Evolutionary conservation across 768 basidiomycete genomes (phyloP).

Genomic region (Terana coerulea): DNA sequence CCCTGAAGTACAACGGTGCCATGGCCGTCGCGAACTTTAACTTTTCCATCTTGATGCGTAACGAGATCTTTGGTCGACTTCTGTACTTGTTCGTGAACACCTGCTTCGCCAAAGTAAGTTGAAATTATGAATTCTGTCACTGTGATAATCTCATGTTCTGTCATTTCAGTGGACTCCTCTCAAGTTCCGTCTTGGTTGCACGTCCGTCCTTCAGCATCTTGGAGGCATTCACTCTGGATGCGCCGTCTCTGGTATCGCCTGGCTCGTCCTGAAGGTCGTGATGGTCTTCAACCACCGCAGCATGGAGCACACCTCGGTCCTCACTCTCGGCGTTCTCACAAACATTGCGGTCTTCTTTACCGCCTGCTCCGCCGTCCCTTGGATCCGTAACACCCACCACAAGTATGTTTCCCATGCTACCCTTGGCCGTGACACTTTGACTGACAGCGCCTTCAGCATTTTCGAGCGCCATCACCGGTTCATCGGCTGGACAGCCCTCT

Average conservation of each 20-base stretch:
- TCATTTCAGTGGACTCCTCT: slow-evolving; percentile 62
- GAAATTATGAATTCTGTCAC: slow-evolving; percentile 3
- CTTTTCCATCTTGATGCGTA: slow-evolving; percentile 70
- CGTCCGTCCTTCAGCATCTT: slow-evolving; percentile 73
- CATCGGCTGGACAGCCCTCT: slow-evolving; percentile 66
- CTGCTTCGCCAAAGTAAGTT: slow-evolving; percentile 65
- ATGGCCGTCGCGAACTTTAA: slow-evolving; percentile 73
- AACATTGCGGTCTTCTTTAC: slow-evolving; percentile 54
- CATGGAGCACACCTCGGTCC: slow-evolving; percentile 49
- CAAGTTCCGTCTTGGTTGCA: slow-evolving; percentile 68
- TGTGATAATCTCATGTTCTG: not conserved
- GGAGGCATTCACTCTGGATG: slow-evolving; percentile 81
- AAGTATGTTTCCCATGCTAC: slow-evolving; percentile 52
- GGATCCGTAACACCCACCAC: slow-evolving; percentile 78
- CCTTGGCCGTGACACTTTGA: not conserved
- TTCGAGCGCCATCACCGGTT: slow-evolving; percentile 82
- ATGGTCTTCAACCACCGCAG: slow-evolving; percentile 48
- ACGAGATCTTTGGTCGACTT: slow-evolving; percentile 78
- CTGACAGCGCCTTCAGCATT: slow-evolving; percentile 39
- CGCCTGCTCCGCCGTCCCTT: slow-evolving; percentile 66
- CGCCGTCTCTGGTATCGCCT: slow-evolving; percentile 63
- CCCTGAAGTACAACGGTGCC: slow-evolving; percentile 60
- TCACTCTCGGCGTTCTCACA: slow-evolving; percentile 60
- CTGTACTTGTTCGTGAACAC: slow-evolving; percentile 71
- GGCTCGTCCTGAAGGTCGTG: slow-evolving; percentile 64